Percentiles rank a stretch among this genome's conserved stretches.
phyloP scores from a whole-genome alignment of 441 rosid species.

The Macaranga tanarius region DNA sequence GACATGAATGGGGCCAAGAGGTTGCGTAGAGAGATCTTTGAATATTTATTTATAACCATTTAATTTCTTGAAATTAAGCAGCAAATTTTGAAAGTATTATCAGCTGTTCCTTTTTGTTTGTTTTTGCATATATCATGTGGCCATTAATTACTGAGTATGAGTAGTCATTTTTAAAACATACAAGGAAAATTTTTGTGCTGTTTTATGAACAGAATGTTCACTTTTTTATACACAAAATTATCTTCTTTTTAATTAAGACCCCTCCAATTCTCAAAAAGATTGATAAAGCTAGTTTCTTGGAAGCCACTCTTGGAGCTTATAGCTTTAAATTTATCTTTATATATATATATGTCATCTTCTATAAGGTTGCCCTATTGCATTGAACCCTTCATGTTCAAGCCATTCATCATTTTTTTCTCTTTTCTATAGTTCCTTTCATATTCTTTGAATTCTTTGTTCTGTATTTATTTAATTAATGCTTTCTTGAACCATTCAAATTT shows the following conservation, averaged over 20 bases:
- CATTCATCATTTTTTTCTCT: conserved; percentile 22
- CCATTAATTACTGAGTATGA: neutral
- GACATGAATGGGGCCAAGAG: conserved; percentile 26
- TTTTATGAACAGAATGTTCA: conserved; percentile 12
- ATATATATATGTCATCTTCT: conserved; percentile 13
- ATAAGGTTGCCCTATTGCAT: conserved; percentile 31
- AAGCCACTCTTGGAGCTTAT: conserved; percentile 58
- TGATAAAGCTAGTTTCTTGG: conserved; percentile 57
- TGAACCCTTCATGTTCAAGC: conserved; percentile 49
- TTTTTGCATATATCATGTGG: neutral
- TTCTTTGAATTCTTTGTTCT: conserved; percentile 24
- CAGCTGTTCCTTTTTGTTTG: conserved; percentile 17
- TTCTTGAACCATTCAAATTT: neutral
- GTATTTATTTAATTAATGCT: neutral
- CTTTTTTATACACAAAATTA: conserved; percentile 2
- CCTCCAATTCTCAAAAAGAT: conserved; percentile 4
- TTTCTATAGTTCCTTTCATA: conserved; percentile 16
- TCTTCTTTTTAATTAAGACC: neutral
- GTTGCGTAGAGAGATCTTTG: conserved; percentile 9
- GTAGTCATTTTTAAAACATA: neutral
- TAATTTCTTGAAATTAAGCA: conserved; percentile 8
- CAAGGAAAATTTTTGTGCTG: neutral
- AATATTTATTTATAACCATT: neutral
- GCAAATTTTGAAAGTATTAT: conserved; percentile 19
- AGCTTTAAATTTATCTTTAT: conserved; percentile 29